Base-by-base conservation (phyloP, 73 alveolate genomes). In the Paramecium pentaurelia region DNA sequence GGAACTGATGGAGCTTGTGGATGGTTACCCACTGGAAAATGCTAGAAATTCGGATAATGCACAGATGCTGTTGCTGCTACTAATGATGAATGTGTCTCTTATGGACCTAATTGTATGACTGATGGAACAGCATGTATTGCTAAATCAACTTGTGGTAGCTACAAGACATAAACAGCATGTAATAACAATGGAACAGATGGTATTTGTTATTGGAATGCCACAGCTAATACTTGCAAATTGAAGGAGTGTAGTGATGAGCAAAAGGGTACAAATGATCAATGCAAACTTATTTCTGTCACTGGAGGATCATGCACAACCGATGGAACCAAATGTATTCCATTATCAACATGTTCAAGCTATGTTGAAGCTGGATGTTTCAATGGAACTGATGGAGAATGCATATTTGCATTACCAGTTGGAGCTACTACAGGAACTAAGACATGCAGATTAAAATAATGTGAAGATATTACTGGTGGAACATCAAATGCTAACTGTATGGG, bases 1-100 rank as follows among this genome's bases (percentile, higher is more conserved):
- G 90, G 90, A 11, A 77, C 71, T 16, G 90, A 77, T 20, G 90
- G 90, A 38, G 14, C 4, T n/a, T 77, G 90, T 18, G 90, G 90
- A 11, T 77, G 73, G 71, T 38, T 77, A 28, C 90, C 90, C 1
- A 38, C 75, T 42, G 77, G 25, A 16, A 77, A 25, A 42, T 77
- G 90, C 12, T 38, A 38, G 28, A 42, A 18, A 12, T 42, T 77
- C 75, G 44, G 47, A 14, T 22, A 20, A 18, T 77, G 90, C 12
- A 12, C 86, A 8, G 86, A 71, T 42, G 90, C 90, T 1, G 34
- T 18, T 14, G 30, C 73, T 12, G 12, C 38, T 16, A 32, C n/a
- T 12, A 36, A 42, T 3, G 45, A 11, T 77, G 28, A 22, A n/a
- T 77, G 90, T 42, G 11, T 12, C 11, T 64, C 90, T 4, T 77